Percentiles rank a stretch among this genome's conserved stretches.
phyloP scores from a whole-genome alignment of 2,329 filamentous ascomycete species.

The Cyclaneusma minus region DNA sequence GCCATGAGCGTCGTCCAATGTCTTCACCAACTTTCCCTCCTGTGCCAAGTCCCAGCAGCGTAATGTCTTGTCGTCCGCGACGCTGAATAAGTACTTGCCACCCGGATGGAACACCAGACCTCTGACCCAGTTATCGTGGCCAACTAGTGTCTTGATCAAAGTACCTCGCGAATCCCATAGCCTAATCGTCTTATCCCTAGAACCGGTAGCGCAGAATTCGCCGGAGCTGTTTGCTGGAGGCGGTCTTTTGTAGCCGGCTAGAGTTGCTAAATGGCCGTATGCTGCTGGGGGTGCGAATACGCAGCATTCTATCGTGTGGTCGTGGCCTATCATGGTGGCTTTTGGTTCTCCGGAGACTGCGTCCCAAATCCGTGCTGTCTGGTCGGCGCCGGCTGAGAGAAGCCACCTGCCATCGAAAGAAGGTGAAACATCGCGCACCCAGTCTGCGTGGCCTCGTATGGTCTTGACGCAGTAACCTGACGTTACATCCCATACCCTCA shows the following conservation, averaged over 20 bases:
- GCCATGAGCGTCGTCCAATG: constrained; percentile 58
- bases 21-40: constrained; percentile 80
- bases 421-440: constrained; percentile 80
- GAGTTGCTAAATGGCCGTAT: constrained; percentile 59
- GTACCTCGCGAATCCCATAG: constrained; percentile 80
- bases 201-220: constrained; percentile 81
- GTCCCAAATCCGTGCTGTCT: constrained; percentile 75
- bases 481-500: constrained; percentile 84
- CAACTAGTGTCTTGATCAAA: constrained; percentile 67
- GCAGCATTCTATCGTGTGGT: constrained; percentile 76
- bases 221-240: constrained; percentile 59
- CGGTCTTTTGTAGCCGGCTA: constrained; percentile 73
- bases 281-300: constrained; percentile 66
- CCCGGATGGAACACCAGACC: constrained; percentile 79
- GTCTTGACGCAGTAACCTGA: constrained; percentile 89
- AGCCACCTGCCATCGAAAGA: constrained; percentile 74
- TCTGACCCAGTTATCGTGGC: constrained; percentile 91
- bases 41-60: constrained; percentile 89
- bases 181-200: constrained; percentile 78
- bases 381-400: constrained; percentile 69
- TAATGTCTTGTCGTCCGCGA: constrained; percentile 80
- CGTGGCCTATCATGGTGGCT: constrained; percentile 69
- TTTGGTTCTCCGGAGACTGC: constrained; percentile 59
- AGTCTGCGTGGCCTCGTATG: constrained; percentile 70
- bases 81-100: constrained; percentile 77